These are phyloP conservation scores for Didymella pomorum DNA, from an alignment of 2,329 filamentous ascomycete species.

Conservation along the genomic window DNA sequence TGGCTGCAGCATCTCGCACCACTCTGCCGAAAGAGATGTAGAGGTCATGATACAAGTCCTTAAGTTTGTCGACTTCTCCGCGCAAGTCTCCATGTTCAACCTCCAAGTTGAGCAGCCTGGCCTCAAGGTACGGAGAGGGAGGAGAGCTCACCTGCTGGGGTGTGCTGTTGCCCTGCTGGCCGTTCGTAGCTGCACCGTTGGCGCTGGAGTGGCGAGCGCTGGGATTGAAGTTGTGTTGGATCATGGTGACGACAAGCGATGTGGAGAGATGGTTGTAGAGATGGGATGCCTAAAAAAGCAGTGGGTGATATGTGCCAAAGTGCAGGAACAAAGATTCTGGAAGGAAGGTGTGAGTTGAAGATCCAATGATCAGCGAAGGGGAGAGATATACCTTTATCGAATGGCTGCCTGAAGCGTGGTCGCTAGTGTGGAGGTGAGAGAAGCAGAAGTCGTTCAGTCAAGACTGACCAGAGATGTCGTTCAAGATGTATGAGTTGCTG, in stretches of 20 bases:
- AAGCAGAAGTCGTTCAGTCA: background rate
- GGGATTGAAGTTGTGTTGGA: slow-evolving; percentile 21
- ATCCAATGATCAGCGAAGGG: background rate
- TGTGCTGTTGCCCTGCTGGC: slow-evolving; percentile 10
- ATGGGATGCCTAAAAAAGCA: background rate
- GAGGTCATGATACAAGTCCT: slow-evolving; percentile 27
- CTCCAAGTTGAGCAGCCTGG: slow-evolving; percentile 30
- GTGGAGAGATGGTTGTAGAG: background rate
- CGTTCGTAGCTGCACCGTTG: background rate
- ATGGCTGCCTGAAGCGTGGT: slow-evolving; percentile 1
- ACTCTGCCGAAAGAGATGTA: slow-evolving; percentile 31
- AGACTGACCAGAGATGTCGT: background rate
- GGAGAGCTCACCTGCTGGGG: slow-evolving; percentile 27
- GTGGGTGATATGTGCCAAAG: background rate
- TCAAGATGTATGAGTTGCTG: background rate
- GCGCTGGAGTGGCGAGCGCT: slow-evolving; percentile 20
- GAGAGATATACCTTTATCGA: background rate
- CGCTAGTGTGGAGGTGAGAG: slow-evolving; percentile 4
- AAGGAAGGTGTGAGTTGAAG: background rate
- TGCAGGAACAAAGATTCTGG: background rate
- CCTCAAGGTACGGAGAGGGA: slow-evolving; percentile 27
- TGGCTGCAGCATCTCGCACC: slow-evolving; percentile 32
- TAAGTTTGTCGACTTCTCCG: slow-evolving; percentile 27
- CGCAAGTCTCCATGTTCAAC: slow-evolving; percentile 25
- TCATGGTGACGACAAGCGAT: slow-evolving; percentile 1